These are phyloP conservation scores for Chaetomium sp. DNA, from an alignment of 2,329 filamentous ascomycete genomes.

Conservation along the genomic window DNA sequence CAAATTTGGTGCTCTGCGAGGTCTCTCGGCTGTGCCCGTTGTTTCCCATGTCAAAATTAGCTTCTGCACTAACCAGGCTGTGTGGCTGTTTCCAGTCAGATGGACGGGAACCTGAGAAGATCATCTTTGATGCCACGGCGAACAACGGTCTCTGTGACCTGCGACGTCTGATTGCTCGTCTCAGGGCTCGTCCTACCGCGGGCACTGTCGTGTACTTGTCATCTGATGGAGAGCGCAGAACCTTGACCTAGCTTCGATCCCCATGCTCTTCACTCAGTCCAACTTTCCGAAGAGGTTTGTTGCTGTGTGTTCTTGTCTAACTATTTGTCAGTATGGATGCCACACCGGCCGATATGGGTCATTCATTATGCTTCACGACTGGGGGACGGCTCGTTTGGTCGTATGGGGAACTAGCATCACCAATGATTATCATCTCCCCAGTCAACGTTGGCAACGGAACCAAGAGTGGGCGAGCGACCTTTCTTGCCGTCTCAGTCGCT, in stretches of 20 bases:
- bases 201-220: background rate
- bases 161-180: conserved; percentile 7
- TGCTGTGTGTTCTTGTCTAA: no score
- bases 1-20: background rate
- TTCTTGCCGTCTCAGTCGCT: background rate
- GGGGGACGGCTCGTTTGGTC: no score
- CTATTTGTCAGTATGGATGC: background rate
- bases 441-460: background rate
- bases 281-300: no score
- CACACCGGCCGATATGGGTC: conserved; percentile 4
- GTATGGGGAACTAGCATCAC: background rate
- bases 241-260: no score
- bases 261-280: no score
- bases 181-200: background rate
- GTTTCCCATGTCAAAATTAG: background rate
- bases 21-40: background rate
- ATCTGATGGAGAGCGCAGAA: no score
- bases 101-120: no score
- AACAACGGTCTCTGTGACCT: background rate
- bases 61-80: no score
- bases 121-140: no score
- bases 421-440: background rate
- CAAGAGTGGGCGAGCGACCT: conserved; percentile 1
- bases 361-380: background rate
- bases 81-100: no score